Evolutionary conservation across 164 flowering plant species (phyloP).

Genomic region (Tetracentron sinense): DNA sequence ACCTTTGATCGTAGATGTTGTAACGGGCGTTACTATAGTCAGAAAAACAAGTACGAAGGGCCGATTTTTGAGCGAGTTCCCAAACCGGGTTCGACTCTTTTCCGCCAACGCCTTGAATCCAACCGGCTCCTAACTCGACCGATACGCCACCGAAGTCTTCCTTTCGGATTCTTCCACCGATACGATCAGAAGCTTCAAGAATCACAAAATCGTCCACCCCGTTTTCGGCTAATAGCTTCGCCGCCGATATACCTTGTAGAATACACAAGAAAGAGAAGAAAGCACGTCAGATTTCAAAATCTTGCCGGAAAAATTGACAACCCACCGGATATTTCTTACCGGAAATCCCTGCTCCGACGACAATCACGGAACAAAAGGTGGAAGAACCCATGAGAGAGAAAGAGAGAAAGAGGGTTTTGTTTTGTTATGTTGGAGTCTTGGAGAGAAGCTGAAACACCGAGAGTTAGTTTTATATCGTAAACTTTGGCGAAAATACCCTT

Average conservation of each 20-base stretch:
- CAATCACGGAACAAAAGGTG: neutral
- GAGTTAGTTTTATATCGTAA: constrained; percentile 36
- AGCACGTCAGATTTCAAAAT: neutral
- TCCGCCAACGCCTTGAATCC: constrained; percentile 35
- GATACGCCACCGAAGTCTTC: constrained; percentile 25
- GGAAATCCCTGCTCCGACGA: neutral
- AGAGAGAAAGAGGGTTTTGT: too few relatives aligned
- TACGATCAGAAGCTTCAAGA: constrained; percentile 32
- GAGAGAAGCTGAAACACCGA: constrained; percentile 29
- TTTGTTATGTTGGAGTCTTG: neutral
- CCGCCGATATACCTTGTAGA: constrained; percentile 19
- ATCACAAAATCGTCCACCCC: constrained; percentile 31
- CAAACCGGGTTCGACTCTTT: constrained; percentile 24
- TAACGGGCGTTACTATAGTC: constrained; percentile 10
- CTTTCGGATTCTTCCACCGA: constrained; percentile 33
- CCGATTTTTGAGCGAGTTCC: constrained; percentile 22
- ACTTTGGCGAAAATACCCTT: neutral
- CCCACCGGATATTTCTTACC: neutral
- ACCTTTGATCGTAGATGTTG: constrained; percentile 15
- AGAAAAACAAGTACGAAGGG: constrained; percentile 17
- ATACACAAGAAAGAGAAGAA: neutral
- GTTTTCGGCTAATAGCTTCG: constrained; percentile 18
- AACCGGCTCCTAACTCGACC: constrained; percentile 35
- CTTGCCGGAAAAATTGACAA: neutral
- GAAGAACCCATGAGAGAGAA: too few relatives aligned